Percentiles rank a stretch among this genome's conserved stretches.
Evolutionary conservation across 306 rosid species (phyloP).

Genomic region (Inga leiocalycina): DNA sequence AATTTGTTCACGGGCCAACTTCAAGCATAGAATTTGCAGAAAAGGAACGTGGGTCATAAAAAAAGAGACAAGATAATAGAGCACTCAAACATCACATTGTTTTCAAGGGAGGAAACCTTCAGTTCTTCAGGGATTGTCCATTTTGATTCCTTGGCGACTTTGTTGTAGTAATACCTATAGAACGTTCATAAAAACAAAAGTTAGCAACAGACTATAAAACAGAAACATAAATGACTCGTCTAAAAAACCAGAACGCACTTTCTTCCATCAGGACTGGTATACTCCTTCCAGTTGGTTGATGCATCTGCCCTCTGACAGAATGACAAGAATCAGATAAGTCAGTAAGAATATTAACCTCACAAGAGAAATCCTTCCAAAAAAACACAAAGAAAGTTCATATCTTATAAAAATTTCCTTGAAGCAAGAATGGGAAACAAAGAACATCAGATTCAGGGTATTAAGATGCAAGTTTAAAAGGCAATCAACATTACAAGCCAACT

Average conservation of each 20-base stretch:
- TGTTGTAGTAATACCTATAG: constrained; percentile 84
- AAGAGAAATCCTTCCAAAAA: constrained; percentile 33
- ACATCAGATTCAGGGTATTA: constrained; percentile 33
- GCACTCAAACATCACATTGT: constrained; percentile 2
- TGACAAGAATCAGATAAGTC: constrained; percentile 42
- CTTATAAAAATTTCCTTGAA: constrained; percentile 7
- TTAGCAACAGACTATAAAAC: constrained; percentile 32
- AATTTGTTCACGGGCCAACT: constrained; percentile 88
- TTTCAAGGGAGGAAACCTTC: constrained; percentile 59
- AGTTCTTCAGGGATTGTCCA: constrained; percentile 89
- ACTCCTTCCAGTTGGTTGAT: constrained; percentile 95
- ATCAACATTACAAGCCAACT: constrained; percentile 27
- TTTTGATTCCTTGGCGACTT: constrained; percentile 81
- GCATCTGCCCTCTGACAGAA: constrained; percentile 87
- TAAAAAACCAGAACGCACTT: constrained; percentile 58
- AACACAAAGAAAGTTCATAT: constrained; percentile 17
- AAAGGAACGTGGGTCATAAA: constrained; percentile 27
- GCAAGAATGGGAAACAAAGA: constrained; percentile 29
- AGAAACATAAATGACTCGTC: constrained; percentile 11
- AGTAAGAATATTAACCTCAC: constrained; percentile 22
- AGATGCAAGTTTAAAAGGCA: constrained; percentile 27
- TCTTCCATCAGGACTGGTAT: constrained; percentile 85
- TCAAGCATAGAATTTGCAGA: constrained; percentile 35
- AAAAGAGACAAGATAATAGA: constrained; percentile 6
- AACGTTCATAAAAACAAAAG: constrained; percentile 34